phyloP scores from a whole-genome alignment of 306 rosid genomes.

The Lathyrus aphaca region DNA sequence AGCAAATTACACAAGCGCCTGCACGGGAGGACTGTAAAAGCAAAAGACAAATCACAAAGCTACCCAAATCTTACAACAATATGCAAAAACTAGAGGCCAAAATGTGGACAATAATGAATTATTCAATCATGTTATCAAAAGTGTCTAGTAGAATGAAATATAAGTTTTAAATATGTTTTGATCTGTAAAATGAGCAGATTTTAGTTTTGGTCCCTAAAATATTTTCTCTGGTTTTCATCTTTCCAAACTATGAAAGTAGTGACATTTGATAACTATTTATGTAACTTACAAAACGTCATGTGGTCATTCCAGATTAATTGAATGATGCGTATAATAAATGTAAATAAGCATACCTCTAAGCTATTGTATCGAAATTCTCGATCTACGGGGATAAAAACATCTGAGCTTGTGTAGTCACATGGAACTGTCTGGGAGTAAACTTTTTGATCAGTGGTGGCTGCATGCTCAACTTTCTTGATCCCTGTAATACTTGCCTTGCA shows the following conservation, averaged over 20 bases:
- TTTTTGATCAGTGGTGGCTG: slow-evolving; percentile 69
- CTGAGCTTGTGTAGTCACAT: slow-evolving; percentile 52
- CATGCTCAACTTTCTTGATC: slow-evolving; percentile 74
- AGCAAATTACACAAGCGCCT: slow-evolving; percentile 64
- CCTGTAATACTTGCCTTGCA: slow-evolving; percentile 72
- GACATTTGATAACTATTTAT: too few relatives aligned
- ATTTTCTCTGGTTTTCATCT: not conserved
- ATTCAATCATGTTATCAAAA: slow-evolving; percentile 26
- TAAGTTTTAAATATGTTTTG: not conserved
- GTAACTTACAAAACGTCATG: too few relatives aligned
- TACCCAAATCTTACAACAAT: slow-evolving; percentile 1
- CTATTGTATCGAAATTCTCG: slow-evolving; percentile 42
- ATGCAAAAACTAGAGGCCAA: slow-evolving; percentile 34
- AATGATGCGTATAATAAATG: too few relatives aligned
- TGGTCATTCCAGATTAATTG: too few relatives aligned
- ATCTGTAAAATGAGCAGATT: not conserved
- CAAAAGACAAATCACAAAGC: slow-evolving; percentile 28
- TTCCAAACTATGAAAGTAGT: not conserved
- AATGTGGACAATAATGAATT: slow-evolving; percentile 27
- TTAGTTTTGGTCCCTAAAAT: not conserved
- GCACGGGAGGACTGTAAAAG: slow-evolving; percentile 48
- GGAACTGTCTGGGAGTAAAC: slow-evolving; percentile 89
- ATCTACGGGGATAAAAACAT: slow-evolving; percentile 46
- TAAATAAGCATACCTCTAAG: slow-evolving; percentile 58
- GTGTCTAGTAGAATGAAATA: slow-evolving; percentile 28